These are phyloP conservation scores for Chaetomium strumarium DNA, from an alignment of 2,329 filamentous ascomycete species.

Conservation along the genomic window DNA sequence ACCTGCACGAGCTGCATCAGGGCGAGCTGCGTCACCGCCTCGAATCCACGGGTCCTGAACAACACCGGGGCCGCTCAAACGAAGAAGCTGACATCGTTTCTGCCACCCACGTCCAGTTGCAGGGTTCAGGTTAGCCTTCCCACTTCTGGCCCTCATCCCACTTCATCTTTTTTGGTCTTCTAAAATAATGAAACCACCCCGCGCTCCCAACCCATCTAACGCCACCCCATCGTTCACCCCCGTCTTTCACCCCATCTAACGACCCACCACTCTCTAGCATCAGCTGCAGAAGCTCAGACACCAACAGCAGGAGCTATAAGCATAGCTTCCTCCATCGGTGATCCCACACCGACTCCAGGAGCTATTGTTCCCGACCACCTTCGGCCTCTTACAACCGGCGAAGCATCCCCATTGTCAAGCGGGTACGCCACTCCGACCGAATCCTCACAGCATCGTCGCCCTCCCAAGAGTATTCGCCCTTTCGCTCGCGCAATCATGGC, in stretches of 20 bases:
- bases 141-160: too few relatives aligned
- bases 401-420: conserved; percentile 9
- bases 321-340: background rate
- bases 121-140: too few relatives aligned
- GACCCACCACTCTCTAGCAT: background rate
- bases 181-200: background rate
- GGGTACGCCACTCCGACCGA: background rate
- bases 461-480: conserved; percentile 16
- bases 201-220: background rate
- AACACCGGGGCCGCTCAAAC: background rate
- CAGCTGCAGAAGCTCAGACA: background rate
- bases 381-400: conserved; percentile 9
- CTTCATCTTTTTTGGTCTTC: too few relatives aligned
- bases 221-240: too few relatives aligned
- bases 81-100: background rate
- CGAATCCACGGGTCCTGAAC: background rate
- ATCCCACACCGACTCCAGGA: background rate
- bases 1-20: conserved; percentile 11
- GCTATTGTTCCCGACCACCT: conserved; percentile 5
- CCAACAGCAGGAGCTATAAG: conserved; percentile 1
- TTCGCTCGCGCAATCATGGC: conserved; percentile 24
- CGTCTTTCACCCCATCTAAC: background rate
- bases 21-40: conserved; percentile 17
- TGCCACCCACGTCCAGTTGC: too few relatives aligned
- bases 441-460: background rate